Percentiles rank a stretch among this genome's conserved stretches.
phyloP scores from a whole-genome alignment of 2,329 filamentous ascomycete genomes.

The Ceratocystis variospora region DNA sequence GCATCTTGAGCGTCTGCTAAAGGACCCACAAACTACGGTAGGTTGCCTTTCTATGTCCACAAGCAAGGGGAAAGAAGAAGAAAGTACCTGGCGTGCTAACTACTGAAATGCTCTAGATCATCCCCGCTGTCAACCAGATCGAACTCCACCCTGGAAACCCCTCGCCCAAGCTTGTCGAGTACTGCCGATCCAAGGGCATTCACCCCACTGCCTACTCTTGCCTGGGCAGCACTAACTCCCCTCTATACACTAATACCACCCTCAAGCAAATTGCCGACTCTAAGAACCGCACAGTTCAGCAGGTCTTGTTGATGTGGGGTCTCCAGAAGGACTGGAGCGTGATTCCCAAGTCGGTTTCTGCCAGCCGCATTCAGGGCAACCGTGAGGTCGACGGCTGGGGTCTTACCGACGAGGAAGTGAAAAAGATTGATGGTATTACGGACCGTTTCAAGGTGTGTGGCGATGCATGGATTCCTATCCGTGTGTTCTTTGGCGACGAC shows the following conservation, averaged over 20 bases:
- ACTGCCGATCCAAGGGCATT: conserved; percentile 59
- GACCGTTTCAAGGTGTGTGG: conserved; percentile 74
- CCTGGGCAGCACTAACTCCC: conserved; percentile 57
- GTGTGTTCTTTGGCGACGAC: conserved; percentile 74
- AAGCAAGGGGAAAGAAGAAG: not conserved
- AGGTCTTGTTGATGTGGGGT: conserved; percentile 70
- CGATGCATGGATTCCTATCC: conserved; percentile 59
- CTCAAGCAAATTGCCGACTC: conserved; percentile 48
- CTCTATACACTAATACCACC: conserved; percentile 51
- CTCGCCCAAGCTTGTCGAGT: conserved; percentile 63
- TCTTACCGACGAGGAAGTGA: conserved; percentile 58
- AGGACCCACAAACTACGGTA: conserved; percentile 42
- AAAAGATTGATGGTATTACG: conserved; percentile 50
- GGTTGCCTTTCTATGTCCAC: not conserved
- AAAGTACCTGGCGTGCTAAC: conserved; percentile 30
- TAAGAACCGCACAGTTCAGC: conserved; percentile 57
- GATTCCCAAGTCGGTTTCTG: conserved; percentile 71
- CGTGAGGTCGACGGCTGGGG: conserved; percentile 61
- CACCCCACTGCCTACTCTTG: conserved; percentile 63
- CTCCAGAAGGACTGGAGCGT: conserved; percentile 69
- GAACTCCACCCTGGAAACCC: conserved; percentile 72
- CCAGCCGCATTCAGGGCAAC: conserved; percentile 61
- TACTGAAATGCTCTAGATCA: conserved; percentile 28
- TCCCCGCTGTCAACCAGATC: conserved; percentile 65
- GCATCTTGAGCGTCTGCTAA: conserved; percentile 65